A percentile compares a stretch with the other conserved stretches of the same genome.
phyloP scores from a whole-genome alignment of 305 asterid genomes.

The Fraxinus platypoda region DNA sequence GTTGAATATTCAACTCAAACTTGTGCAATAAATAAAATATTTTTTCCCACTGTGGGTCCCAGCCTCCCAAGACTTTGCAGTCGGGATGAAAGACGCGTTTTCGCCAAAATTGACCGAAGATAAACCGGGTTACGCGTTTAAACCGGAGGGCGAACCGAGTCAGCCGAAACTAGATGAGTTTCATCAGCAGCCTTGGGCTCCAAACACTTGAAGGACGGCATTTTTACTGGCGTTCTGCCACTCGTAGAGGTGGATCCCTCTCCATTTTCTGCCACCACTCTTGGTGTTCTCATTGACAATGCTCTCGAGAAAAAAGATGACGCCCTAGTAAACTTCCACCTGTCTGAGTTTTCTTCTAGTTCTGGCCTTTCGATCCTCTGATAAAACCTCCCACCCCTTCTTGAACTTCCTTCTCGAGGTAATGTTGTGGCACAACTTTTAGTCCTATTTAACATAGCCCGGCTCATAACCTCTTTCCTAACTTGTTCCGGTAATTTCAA shows the following conservation, averaged over 20 bases:
- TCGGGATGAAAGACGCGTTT: not conserved
- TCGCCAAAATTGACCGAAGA: not conserved
- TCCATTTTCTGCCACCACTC: constrained; percentile 20
- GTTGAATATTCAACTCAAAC: not conserved
- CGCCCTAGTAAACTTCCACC: constrained; percentile 29
- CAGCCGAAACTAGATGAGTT: constrained; percentile 23
- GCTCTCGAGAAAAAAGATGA: constrained; percentile 32
- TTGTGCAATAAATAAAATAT: not conserved
- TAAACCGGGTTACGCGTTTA: constrained; percentile 3
- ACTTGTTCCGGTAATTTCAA: constrained; percentile 38
- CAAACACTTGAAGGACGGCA: constrained; percentile 38
- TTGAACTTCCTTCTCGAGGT: constrained; percentile 28
- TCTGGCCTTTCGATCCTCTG: constrained; percentile 23
- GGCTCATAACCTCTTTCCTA: constrained; percentile 38
- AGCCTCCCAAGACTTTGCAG: not conserved
- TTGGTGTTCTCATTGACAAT: constrained; percentile 32
- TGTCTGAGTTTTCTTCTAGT: constrained; percentile 30
- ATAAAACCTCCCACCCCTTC: constrained; percentile 26
- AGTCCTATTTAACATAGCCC: constrained; percentile 34
- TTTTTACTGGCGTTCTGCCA: constrained; percentile 15
- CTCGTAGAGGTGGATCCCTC: constrained; percentile 31
- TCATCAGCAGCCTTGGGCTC: constrained; percentile 40
- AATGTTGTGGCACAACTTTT: constrained; percentile 22
- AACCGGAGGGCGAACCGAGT: constrained; percentile 33
- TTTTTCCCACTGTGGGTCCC: not conserved